A percentile compares a stretch with the other conserved stretches of the same genome.
phyloP scores from a whole-genome alignment of 345 rosid species.

The Schrenkiella parvula region DNA sequence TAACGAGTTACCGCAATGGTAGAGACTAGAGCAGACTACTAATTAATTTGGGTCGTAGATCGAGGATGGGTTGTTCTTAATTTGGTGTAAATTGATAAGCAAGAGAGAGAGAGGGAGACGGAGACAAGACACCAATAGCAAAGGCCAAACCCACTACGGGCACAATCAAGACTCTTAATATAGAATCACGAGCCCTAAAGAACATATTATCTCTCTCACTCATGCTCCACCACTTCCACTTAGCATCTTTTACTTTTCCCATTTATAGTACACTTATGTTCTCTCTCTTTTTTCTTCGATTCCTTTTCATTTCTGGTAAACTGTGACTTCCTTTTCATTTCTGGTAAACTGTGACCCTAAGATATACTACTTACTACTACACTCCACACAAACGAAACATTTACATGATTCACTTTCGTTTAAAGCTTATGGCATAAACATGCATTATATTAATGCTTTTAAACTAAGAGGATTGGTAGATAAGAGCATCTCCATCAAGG shows the following conservation, averaged over 20 bases:
- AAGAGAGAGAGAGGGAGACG: constrained; percentile 1
- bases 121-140: constrained; percentile 33
- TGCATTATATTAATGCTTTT: too few relatives aligned
- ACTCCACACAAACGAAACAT: background rate
- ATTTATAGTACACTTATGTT: constrained; percentile 20
- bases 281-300: constrained; percentile 11
- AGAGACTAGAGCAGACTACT: background rate
- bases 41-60: too few relatives aligned
- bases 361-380: background rate
- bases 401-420: background rate
- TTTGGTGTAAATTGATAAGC: background rate
- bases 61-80: background rate
- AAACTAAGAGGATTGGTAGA: too few relatives aligned
- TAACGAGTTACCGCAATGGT: background rate
- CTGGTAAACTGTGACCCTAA: background rate
- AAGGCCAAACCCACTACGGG: constrained; percentile 28
- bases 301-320: constrained; percentile 15
- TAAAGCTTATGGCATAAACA: background rate
- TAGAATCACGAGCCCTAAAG: constrained; percentile 26
- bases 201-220: constrained; percentile 8
- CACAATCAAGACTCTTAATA: constrained; percentile 25
- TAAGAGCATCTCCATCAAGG: too few relatives aligned
- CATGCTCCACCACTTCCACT: constrained; percentile 21
- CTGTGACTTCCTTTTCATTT: constrained; percentile 22
- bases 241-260: constrained; percentile 25